Percentiles rank a stretch among this genome's conserved stretches.
phyloP scores from a whole-genome alignment of 768 basidiomycete species.

The Leccinum fibrillosum region DNA sequence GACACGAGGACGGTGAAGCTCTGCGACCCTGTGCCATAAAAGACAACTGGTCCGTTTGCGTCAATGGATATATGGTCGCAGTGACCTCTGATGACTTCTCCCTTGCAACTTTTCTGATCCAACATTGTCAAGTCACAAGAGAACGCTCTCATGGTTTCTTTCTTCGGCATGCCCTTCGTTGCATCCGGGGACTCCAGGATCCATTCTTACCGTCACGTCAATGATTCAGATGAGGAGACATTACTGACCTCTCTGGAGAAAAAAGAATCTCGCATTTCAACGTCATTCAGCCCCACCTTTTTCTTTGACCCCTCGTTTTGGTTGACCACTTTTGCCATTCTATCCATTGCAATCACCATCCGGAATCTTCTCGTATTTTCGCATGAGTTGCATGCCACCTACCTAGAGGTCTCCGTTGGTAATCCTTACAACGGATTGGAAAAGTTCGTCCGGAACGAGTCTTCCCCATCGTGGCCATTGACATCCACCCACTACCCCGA shows the following conservation, averaged over 20 bases:
- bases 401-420: conserved; percentile 11
- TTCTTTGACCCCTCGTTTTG: conserved; percentile 16
- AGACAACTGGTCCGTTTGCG: background rate
- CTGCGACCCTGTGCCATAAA: background rate
- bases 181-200: background rate
- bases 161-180: background rate
- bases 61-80: conserved; percentile 5
- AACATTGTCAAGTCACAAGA: background rate
- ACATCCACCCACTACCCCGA: conserved; percentile 20
- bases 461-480: conserved; percentile 28
- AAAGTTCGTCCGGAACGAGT: conserved; percentile 22
- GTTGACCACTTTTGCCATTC: conserved; percentile 13
- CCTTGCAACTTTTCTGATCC: background rate
- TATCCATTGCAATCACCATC: conserved; percentile 19
- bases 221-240: conserved; percentile 18
- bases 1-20: conserved; percentile 8
- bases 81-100: background rate
- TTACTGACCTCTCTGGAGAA: background rate
- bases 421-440: conserved; percentile 25
- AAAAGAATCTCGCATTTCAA: background rate
- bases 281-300: background rate
- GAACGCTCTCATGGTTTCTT: conserved; percentile 3
- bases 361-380: conserved; percentile 18
- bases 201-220: conserved; percentile 13
- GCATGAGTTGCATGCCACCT: background rate